phyloP scores from a whole-genome alignment of 1,139 yeast species.

The Kodamaea anthophila region DNA sequence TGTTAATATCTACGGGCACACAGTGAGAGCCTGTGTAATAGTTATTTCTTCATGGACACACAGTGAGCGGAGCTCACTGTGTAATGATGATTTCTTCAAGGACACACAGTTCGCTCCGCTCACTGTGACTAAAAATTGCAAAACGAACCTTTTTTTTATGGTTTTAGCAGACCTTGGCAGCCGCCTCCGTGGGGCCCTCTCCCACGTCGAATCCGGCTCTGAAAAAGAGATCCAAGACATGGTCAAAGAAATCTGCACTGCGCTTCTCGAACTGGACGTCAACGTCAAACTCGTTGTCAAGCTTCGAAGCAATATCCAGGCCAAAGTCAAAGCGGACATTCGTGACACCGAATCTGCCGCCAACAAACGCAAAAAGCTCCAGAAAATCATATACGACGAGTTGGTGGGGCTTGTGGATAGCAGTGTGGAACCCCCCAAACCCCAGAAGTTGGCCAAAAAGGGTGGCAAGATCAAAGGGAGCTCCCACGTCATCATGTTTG shows the following conservation, averaged over 20 bases:
- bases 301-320: slow-evolving; percentile 67
- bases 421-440: slow-evolving; percentile 67
- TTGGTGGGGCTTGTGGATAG: slow-evolving; percentile 77
- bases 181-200: slow-evolving; percentile 71
- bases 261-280: slow-evolving; percentile 87
- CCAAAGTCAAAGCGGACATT: slow-evolving; percentile 44
- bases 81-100: neutral
- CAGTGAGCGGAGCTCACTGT: neutral
- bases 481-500: slow-evolving; percentile 81
- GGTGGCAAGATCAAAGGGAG: slow-evolving; percentile 12
- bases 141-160: too few relatives aligned
- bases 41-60: too few relatives aligned
- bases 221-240: slow-evolving; percentile 42
- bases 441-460: slow-evolving; percentile 52
- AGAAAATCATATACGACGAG: slow-evolving; percentile 91
- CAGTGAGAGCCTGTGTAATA: too few relatives aligned
- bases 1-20: too few relatives aligned
- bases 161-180: slow-evolving; percentile 93
- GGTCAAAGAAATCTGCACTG: slow-evolving; percentile 85
- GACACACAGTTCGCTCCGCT: neutral
- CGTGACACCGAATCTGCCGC: slow-evolving; percentile 48
- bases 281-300: slow-evolving; percentile 77
- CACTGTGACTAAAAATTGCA: neutral
- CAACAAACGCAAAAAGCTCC: slow-evolving; percentile 73
- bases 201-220: slow-evolving; percentile 42